Evolutionary conservation across 139 green algal genomes (phyloP), one percentile per base, ranked within the genome.

Genomic region (Picochlorum sp.): DNA sequence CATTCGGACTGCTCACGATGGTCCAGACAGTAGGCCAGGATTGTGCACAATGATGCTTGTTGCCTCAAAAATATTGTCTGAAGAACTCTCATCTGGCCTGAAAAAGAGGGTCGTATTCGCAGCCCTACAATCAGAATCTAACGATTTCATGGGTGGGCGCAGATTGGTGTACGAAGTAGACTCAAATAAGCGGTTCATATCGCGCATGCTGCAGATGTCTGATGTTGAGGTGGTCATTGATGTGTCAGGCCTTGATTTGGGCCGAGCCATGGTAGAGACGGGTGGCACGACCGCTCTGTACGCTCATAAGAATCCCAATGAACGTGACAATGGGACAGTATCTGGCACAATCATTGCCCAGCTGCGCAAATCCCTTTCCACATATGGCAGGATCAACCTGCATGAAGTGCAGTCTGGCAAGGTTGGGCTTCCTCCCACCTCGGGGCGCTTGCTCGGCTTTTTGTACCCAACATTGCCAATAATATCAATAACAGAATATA

Each of bases 121-220:
- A 14, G 81, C 85, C 4, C 70, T 93, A 21, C 54, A 66, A 38
- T 85, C 83, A 3, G 88, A 95, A 74, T 50, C 75, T 3, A 67
- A 41, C 59, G 85, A 64, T 62, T 86, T 83, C 59, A 84, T 89
- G 80, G 87, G 85, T 44, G 82, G 67, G 31, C 65, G 73, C 56
- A 69, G 83, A 30, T 62, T 95, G 55, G 72, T 92, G 49, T 91
- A 74, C 66, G 85, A 94, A 51, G 70, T 88, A 59, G 10, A 66
- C 6, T 59, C 28, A 10, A 10, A 51, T 49, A 59, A 65, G 18
- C 65, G 21, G 21, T n/a, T 23, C 15, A 69, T 56, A 52, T 61
- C 68, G n/a, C 58, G 38, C 0, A 83, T 78, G 0, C 62, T 94
- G 6, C 3, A 64, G 30, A 21, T 85, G 45, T 45, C 70, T 1